Evolutionary conservation across 1,139 yeast species (phyloP).

Genomic region (Arxiozyma heterogenica): DNA sequence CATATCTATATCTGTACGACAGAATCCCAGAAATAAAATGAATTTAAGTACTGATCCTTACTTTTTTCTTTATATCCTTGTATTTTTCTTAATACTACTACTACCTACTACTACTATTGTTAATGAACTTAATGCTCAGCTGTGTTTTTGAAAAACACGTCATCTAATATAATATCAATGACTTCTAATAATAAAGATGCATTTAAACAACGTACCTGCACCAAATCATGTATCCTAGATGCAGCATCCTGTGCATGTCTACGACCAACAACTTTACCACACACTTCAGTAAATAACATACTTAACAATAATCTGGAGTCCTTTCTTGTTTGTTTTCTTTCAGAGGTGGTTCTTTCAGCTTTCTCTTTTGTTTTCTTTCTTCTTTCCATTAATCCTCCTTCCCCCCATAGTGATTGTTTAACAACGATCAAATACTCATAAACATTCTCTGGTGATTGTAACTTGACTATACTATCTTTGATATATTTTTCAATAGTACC

Average conservation of each 20-base stretch:
- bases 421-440: constrained; percentile 38
- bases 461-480: constrained; percentile 39
- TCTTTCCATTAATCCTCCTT: constrained; percentile 28
- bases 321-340: constrained; percentile 44
- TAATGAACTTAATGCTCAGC: too few species aligned
- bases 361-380: constrained; percentile 22
- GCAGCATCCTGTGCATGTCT: constrained; percentile 59
- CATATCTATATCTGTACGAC: too few species aligned
- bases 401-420: constrained; percentile 47
- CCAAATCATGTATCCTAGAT: constrained; percentile 47
- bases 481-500: constrained; percentile 77
- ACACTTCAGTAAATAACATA: constrained; percentile 51
- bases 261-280: constrained; percentile 68
- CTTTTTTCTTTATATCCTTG: neutral
- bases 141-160: neutral
- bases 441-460: constrained; percentile 43
- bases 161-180: constrained; percentile 24
- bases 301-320: constrained; percentile 54
- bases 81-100: too few species aligned
- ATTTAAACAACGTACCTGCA: constrained; percentile 68
- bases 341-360: constrained; percentile 37
- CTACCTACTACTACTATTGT: neutral
- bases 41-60: too few species aligned
- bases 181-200: constrained; percentile 53
- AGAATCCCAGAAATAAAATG: too few species aligned